Evolutionary conservation across 306 rosid species (phyloP).

Genomic region (Vigna unguiculata): DNA sequence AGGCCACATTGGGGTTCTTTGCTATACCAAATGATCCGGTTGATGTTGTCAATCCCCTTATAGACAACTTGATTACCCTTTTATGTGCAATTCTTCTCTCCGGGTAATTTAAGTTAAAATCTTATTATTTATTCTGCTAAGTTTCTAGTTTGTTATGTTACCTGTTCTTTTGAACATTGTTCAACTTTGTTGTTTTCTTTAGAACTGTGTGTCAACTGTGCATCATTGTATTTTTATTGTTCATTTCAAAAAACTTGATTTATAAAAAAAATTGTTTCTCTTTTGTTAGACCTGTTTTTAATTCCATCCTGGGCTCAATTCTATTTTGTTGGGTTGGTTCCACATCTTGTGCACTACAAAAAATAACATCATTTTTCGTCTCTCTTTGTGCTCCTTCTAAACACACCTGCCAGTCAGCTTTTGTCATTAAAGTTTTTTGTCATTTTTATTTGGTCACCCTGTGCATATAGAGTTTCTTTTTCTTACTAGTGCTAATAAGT

Average conservation of each 20-base stretch:
- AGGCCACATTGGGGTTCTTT: constrained; percentile 98
- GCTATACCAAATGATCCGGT: constrained; percentile 92
- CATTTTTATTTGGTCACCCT: constrained; percentile 16
- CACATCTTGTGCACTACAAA: constrained; percentile 3
- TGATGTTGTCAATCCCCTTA: constrained; percentile 78
- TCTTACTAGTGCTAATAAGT: constrained; percentile 45
- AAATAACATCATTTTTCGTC: constrained; percentile 2
- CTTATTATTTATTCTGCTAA: constrained; percentile 31
- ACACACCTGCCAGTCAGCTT: neutral
- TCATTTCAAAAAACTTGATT: constrained; percentile 14
- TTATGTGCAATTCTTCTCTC: constrained; percentile 96
- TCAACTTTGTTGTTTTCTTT: constrained; percentile 19
- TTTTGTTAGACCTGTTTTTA: constrained; percentile 25
- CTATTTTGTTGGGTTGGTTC: neutral
- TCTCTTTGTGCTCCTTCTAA: constrained; percentile 28
- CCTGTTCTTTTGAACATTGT: constrained; percentile 31
- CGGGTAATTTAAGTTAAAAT: constrained; percentile 60
- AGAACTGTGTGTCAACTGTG: neutral
- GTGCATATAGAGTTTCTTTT: neutral
- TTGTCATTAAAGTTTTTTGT: neutral
- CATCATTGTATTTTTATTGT: constrained; percentile 28
- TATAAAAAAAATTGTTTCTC: neutral
- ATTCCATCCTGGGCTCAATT: constrained; percentile 15
- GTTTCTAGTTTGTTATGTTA: constrained; percentile 18
- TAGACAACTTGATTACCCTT: constrained; percentile 90